These are phyloP conservation scores for Nicotiana rustica DNA, from an alignment of 305 asterid species.

Conservation along the genomic window DNA sequence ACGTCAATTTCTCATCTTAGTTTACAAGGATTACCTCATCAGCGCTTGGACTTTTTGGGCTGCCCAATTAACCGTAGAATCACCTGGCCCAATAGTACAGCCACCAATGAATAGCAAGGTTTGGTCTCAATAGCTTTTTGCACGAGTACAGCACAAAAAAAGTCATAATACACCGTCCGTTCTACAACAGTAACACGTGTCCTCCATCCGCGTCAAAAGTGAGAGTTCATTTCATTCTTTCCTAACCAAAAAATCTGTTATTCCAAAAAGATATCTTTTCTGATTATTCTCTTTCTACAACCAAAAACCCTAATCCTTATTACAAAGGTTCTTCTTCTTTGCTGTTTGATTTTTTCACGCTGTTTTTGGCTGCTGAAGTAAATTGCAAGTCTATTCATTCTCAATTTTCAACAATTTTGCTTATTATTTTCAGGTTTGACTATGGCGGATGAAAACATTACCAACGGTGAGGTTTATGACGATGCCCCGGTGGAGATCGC, in stretches of 20 bases:
- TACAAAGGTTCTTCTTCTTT: background rate
- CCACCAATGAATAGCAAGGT: background rate
- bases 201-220: background rate
- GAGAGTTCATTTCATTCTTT: background rate
- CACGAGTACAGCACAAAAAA: too few species aligned
- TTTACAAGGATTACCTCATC: too few species aligned
- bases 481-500: too few species aligned
- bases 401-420: too few species aligned
- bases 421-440: background rate
- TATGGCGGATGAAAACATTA: background rate
- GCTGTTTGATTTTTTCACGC: background rate
- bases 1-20: too few species aligned
- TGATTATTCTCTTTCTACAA: constrained; percentile 3
- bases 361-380: too few species aligned
- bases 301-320: constrained; percentile 11
- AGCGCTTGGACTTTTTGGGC: too few species aligned
- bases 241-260: too few species aligned
- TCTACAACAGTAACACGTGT: background rate
- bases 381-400: too few species aligned
- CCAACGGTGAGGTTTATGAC: background rate
- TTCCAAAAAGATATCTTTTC: background rate
- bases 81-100: background rate
- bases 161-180: background rate
- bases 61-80: too few species aligned
- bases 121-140: background rate